Conservation (phyloP, 129 eudicot species). For the Flaveria bidentis region DNA sequence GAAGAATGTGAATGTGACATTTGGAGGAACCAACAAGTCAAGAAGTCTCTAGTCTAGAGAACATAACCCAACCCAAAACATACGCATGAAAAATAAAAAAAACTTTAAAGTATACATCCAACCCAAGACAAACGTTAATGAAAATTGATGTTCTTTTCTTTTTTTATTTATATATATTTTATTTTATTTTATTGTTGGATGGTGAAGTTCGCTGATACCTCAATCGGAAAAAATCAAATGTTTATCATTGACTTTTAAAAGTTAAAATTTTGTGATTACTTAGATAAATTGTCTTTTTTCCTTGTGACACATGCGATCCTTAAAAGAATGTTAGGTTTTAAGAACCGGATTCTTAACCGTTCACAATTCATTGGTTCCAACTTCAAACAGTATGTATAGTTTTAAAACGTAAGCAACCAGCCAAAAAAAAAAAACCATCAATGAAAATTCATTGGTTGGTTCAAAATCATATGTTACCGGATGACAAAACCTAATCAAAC, state of each 20-base stretch:
- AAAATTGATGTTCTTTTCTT: too few relatives aligned
- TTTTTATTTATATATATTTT: too few relatives aligned
- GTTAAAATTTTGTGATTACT: too few relatives aligned
- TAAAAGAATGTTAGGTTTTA: too few relatives aligned
- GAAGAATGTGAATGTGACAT: constrained; percentile 3
- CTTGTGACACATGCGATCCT: too few relatives aligned
- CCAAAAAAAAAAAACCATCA: neutral
- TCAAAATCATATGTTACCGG: neutral
- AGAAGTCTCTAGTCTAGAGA: neutral
- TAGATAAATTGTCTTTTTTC: too few relatives aligned
- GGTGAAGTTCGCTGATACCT: too few relatives aligned
- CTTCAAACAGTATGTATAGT: neutral
- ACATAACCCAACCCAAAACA: constrained; percentile 11
- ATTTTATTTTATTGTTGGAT: too few relatives aligned
- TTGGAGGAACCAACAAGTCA: constrained; percentile 19
- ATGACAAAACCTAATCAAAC: neutral
- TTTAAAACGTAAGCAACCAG: neutral
- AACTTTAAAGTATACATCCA: neutral
- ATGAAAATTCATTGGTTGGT: neutral
- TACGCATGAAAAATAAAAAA: neutral
- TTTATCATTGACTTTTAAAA: too few relatives aligned
- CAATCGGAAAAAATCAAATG: too few relatives aligned
- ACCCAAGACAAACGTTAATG: constrained; percentile 14
- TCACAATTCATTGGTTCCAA: too few relatives aligned
- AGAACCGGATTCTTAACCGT: too few relatives aligned